A percentile compares a stretch with the other conserved stretches of the same genome.
These are phyloP conservation scores for Podospora comata DNA, from an alignment of 495 filamentous ascomycete genomes.

Conservation along the genomic window DNA sequence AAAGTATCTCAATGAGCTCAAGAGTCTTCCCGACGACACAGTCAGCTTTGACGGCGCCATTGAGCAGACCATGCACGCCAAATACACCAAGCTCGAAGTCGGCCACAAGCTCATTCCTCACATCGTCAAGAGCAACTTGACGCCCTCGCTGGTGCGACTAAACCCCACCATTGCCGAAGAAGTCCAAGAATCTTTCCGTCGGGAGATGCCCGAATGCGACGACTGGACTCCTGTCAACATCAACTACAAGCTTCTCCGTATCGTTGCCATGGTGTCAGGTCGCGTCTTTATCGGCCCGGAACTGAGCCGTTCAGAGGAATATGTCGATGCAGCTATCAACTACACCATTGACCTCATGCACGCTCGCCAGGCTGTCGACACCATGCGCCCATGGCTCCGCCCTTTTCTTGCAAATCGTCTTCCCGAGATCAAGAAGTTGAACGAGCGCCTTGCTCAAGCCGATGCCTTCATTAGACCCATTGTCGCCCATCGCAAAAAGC, in stretches of 20 bases:
- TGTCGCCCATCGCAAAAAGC: slow-evolving; percentile 25
- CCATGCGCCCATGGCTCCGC: slow-evolving; percentile 32
- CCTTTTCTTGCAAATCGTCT: slow-evolving; percentile 33
- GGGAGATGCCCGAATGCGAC: slow-evolving; percentile 31
- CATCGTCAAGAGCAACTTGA: slow-evolving; percentile 30
- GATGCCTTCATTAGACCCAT: slow-evolving; percentile 32
- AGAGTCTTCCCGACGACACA: slow-evolving; percentile 38
- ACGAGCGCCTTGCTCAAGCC: slow-evolving; percentile 28
- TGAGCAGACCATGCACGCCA: slow-evolving; percentile 25
- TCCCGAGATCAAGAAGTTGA: slow-evolving; percentile 32
- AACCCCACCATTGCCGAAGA: slow-evolving; percentile 30
- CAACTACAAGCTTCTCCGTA: slow-evolving; percentile 40
- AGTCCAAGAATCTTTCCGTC: slow-evolving; percentile 23
- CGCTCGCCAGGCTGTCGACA: slow-evolving; percentile 30
- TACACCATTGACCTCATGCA: slow-evolving; percentile 53
- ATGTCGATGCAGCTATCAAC: slow-evolving; percentile 54
- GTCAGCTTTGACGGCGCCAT: slow-evolving; percentile 36
- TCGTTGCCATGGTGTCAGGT: slow-evolving; percentile 57
- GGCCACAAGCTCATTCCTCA: slow-evolving; percentile 21
- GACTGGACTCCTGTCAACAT: slow-evolving; percentile 44
- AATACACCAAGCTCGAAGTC: slow-evolving; percentile 28
- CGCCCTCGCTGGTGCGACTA: slow-evolving; percentile 27
- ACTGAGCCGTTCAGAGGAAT: slow-evolving; percentile 53
- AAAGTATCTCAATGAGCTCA: slow-evolving; percentile 35
- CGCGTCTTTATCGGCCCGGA: slow-evolving; percentile 56